Evolutionary conservation across 2,329 filamentous ascomycete genomes (phyloP), one percentile per base, ranked within the genome.

Genomic region (Aspergillus caelatus): DNA sequence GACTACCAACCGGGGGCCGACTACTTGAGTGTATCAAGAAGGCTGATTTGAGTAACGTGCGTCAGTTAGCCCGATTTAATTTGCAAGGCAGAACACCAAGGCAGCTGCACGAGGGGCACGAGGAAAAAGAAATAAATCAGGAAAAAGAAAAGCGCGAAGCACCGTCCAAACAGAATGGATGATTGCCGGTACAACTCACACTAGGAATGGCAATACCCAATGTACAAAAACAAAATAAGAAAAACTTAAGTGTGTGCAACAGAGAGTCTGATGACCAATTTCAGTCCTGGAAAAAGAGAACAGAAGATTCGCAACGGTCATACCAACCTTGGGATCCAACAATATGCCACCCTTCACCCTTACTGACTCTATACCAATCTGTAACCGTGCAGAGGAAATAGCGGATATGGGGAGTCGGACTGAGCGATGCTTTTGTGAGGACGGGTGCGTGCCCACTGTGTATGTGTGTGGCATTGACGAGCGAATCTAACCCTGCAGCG

Each of bases 341-440:
- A 41, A 30, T 61, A 56, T 55, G 52, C 53, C 43, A 57, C 60
- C 46, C 62, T 57, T 61, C 43, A 57, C 60, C 46, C 62, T 57
- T 61, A 65, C 63, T 68, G 67, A 65, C 43, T 55, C 57, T 63
- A 52, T 62, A 63, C 57, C 61, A 63, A 67, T 58, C 55, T 64
- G 63, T 65, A 59, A 45, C 62, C 61, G 59, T 61, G 60, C 54
- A 62, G 64, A 54, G 60, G 66, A 69, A 61, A 65, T 66, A 67
- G 64, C 69, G 65, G 68, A 71, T 68, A 72, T 70, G 69, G 68
- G 70, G 71, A 72, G 68, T 70, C 65, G 66, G 72, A 67, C 68
- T 70, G 70, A 67, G 65, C 60, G 65, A 68, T 68, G 61, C 59
- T 66, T 67, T 72, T 66, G 67, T 65, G 68, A 71, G 67, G 63